A percentile compares a stretch with the other conserved stretches of the same genome.
Evolutionary conservation across 78 protist genomes (phyloP).

Genomic region (Dictyostelium purpureum): DNA sequence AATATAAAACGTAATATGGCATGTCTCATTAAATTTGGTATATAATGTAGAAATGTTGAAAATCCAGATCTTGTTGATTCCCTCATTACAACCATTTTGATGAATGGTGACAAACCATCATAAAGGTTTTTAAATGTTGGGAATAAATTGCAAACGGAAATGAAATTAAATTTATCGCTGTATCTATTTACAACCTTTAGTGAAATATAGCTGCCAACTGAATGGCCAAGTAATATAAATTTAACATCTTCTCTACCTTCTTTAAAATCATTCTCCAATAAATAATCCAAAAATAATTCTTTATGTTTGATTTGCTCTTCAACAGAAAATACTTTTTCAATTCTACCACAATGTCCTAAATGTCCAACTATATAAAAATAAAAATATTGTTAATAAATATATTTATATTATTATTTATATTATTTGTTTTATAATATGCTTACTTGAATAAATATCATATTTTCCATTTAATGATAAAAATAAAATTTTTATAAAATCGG

Average conservation of each 20-base stretch:
- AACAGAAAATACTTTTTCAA: constrained; percentile 34
- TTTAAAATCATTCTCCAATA: not conserved
- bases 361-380: constrained; percentile 33
- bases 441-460: constrained; percentile 46
- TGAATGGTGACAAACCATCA: constrained; percentile 70
- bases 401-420: not conserved
- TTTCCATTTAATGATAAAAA: not conserved
- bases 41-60: constrained; percentile 23
- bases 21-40: not conserved
- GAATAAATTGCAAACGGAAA: constrained; percentile 21
- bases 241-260: not conserved
- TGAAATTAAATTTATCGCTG: not conserved
- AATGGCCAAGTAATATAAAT: constrained; percentile 65
- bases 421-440: not conserved
- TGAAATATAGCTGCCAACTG: constrained; percentile 66
- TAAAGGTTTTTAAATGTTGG: constrained; percentile 72
- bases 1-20: not conserved
- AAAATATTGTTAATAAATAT: not conserved
- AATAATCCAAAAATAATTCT: constrained; percentile 26
- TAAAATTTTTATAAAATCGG: constrained; percentile 41
- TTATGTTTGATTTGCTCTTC: constrained; percentile 79
- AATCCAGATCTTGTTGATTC: not conserved
- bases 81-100: constrained; percentile 16
- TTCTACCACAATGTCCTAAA: constrained; percentile 71
- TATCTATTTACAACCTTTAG: constrained; percentile 35